Percentiles rank a stretch among this genome's conserved stretches.
Conservation (phyloP, 306 rosid species). For the Cercis canadensis region DNA sequence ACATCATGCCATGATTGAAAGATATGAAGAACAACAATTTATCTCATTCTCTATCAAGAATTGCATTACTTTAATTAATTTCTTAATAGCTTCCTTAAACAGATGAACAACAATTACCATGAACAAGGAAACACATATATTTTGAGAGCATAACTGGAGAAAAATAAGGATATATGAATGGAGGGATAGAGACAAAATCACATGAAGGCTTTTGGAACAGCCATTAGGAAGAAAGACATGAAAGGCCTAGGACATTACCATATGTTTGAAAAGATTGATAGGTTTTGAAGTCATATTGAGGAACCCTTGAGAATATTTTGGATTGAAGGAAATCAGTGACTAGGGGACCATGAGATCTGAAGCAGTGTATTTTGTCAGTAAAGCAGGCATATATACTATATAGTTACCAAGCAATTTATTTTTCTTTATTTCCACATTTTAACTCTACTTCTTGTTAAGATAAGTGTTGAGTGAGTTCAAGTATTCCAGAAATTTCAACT, state of each 20-base stretch:
- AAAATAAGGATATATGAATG: constrained; percentile 24
- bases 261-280: constrained; percentile 32
- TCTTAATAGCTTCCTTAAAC: constrained; percentile 37
- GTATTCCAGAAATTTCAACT: too few relatives aligned
- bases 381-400: too few relatives aligned
- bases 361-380: constrained; percentile 10
- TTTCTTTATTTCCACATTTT: too few relatives aligned
- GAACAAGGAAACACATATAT: constrained; percentile 39
- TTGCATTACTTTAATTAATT: too few relatives aligned
- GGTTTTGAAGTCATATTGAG: constrained; percentile 26
- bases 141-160: constrained; percentile 20
- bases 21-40: too few relatives aligned
- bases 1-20: too few relatives aligned
- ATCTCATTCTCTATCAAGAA: not conserved
- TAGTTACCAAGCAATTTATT: too few relatives aligned
- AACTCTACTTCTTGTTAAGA: too few relatives aligned
- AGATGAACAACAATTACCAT: too few relatives aligned
- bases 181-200: constrained; percentile 51
- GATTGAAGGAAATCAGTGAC: constrained; percentile 13
- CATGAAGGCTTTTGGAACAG: constrained; percentile 52
- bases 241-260: constrained; percentile 43
- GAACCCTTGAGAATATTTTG: constrained; percentile 26
- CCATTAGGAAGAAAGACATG: constrained; percentile 45
- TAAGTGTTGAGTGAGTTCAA: too few relatives aligned
- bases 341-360: constrained; percentile 43